Evolutionary conservation across 1,139 yeast species (phyloP), one percentile per base, ranked within the genome.

Genomic region (Geotrichum macrosporum): DNA sequence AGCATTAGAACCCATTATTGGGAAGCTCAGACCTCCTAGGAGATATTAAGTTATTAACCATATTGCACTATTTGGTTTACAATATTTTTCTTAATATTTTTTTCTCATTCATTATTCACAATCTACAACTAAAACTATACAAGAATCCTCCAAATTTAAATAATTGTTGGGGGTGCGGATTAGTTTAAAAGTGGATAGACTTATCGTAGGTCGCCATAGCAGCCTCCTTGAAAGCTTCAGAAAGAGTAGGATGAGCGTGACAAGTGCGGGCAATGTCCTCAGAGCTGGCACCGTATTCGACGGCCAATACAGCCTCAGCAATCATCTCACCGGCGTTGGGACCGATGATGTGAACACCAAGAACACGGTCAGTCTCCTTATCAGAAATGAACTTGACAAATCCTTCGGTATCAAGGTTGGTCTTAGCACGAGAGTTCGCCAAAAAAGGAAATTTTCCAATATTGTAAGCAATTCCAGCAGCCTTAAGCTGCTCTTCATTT

Each of bases 271-370:
- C 94, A 64, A 94, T 77, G 66, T 94, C 99, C 73, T 94, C 99
- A 50, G 96, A 85, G 43, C 95, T 82, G 47, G 98, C 99, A 70
- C 99, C 99, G 72, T 94, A 94, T 74, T 94, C 99, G 58, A 94
- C 71, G 44, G 99, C 99, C 66, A 94, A 78, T 57, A 95, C 95
- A 54, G 89, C 97, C 74, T 94, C 98, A 57, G 95, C 97, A 67
- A 94, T 92, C 96, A 94, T 87, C 76, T 94, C 99, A 72, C 99
- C 98, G 51, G 99, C 99, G 65, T 86, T 87, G 59, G 98, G 86
- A 61, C 98, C 98, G 60, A 89, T 83, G 68, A 94, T 92, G 74
- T 94, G 99, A 55, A 86, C 92, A 69, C 98, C 99, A 59, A 94
- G 76, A 36, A 94, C 79, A 68, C 98, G 81, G 73, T 94, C 96